Conservation (phyloP, 2,329 filamentous ascomycete genomes). For the Fusarium sp. region DNA sequence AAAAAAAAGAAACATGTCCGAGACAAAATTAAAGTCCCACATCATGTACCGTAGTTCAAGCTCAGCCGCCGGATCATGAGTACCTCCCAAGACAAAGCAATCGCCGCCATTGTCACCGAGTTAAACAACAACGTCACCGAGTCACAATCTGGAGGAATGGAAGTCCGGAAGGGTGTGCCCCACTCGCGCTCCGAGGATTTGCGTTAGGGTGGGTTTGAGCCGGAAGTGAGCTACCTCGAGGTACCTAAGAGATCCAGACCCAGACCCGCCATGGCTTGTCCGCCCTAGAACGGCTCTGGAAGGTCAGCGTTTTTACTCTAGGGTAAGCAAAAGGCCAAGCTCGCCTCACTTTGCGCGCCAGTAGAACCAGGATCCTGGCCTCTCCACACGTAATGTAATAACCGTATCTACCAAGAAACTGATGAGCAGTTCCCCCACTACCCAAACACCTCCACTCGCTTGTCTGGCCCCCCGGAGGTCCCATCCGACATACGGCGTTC, state of each 20-base stretch:
- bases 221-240: conserved; percentile 24
- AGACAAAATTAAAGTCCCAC: neutral
- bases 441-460: conserved; percentile 34
- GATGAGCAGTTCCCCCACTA: conserved; percentile 33
- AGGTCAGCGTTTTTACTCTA: conserved; percentile 17
- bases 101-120: conserved; percentile 21
- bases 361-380: neutral
- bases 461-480: conserved; percentile 30
- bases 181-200: conserved; percentile 18
- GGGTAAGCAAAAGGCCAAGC: neutral
- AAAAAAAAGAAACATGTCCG: neutral
- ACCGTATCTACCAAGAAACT: conserved; percentile 11
- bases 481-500: conserved; percentile 29
- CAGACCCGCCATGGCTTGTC: neutral
- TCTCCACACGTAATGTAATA: neutral
- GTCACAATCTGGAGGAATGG: conserved; percentile 22
- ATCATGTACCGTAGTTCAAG: neutral
- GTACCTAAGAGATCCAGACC: conserved; percentile 14
- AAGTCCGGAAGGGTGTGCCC: neutral
- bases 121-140: conserved; percentile 26
- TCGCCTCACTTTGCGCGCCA: neutral
- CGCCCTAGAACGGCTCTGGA: conserved; percentile 15
- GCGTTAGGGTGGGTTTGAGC: conserved; percentile 6
- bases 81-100: conserved; percentile 19
- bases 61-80: conserved; percentile 35